Base-by-base conservation (phyloP, 345 rosid genomes). In the Microthlaspi erraticum region DNA sequence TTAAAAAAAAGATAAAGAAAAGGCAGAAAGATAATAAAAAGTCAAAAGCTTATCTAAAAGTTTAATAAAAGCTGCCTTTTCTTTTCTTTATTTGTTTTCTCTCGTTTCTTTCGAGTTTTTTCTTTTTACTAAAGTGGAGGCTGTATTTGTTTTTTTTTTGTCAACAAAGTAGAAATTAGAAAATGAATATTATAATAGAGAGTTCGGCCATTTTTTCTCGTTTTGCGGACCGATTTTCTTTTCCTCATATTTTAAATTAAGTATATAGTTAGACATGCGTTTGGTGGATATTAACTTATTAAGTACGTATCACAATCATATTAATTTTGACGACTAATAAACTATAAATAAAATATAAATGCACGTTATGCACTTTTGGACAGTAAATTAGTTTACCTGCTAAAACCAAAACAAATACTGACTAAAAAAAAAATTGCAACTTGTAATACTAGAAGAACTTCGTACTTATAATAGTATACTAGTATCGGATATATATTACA, bases 161-260 rank as follows among this genome's bases (percentile, higher is more conserved):
- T 59, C 62, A 59, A 66, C 68, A 74, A 59, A 66, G 72, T 59
- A 18, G 32, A 74, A 59, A 66, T 61, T 59, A 18, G 32, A 44
- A 63, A 63, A 43, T 63, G 61, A 16, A 16, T 64, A 31, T 70
- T 56, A 7, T 51, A 60, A 32, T 39, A 44, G 37, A 61, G 45
- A 10, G 44, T 60, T 52, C 26, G 46, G 46, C 68, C 43, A 61
- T 31, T 61, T 71, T 52, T 51, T 20, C 46, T 61, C 29, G 19
- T 61, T 59, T 51, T 42, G 13, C 45, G 69, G n/a, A 8, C 14
- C 20, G 11, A 10, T 33, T 34, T 52, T 42, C 52, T 16, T 1
- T 19, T 71, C 26, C 9, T 6, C 12, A 39, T 49, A 38, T 60
- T 17, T 38, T 11, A 48, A 43, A 46, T 16, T 67, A 67, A 8